phyloP scores from a whole-genome alignment of 768 basidiomycete species.

The Calocera cornea region DNA sequence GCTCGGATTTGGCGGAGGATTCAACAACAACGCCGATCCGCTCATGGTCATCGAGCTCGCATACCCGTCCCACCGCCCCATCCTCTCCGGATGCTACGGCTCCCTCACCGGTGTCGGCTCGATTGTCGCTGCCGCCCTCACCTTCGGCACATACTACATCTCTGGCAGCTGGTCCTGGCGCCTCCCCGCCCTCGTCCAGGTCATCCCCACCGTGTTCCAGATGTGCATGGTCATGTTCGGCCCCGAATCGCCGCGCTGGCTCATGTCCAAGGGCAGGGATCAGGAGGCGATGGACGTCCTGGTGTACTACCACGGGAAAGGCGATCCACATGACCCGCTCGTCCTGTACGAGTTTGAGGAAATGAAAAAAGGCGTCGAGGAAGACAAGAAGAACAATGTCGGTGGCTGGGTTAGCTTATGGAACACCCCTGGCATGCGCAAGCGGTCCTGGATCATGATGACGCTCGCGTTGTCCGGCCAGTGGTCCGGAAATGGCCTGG shows the following conservation, averaged over 20 bases:
- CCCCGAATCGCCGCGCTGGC: slow-evolving; percentile 16
- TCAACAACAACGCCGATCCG: slow-evolving; percentile 10
- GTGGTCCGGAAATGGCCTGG: slow-evolving; percentile 8
- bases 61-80: slow-evolving; percentile 11
- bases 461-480: slow-evolving; percentile 1
- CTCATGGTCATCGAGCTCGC: slow-evolving; percentile 12
- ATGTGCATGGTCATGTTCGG: slow-evolving; percentile 26
- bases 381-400: slow-evolving; percentile 21
- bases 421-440: slow-evolving; percentile 9
- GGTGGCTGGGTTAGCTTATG: slow-evolving; percentile 12
- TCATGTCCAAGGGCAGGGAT: slow-evolving; percentile 11
- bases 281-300: slow-evolving; percentile 13
- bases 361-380: slow-evolving; percentile 17
- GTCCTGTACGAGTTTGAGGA: slow-evolving; percentile 19
- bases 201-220: slow-evolving; percentile 6
- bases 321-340: slow-evolving; percentile 18
- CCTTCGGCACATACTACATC: slow-evolving; percentile 8
- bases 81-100: slow-evolving; percentile 8
- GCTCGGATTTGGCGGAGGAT: slow-evolving; percentile 10
- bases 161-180: slow-evolving; percentile 10
- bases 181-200: slow-evolving; percentile 10
- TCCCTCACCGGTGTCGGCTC: slow-evolving; percentile 8
- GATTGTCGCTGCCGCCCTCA: slow-evolving; percentile 5
- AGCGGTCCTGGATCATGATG: slow-evolving; percentile 11
- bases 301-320: slow-evolving; percentile 19